These are phyloP conservation scores for Spathaspora passalidarum DNA, from an alignment of 805 yeast genomes.

Conservation along the genomic window DNA sequence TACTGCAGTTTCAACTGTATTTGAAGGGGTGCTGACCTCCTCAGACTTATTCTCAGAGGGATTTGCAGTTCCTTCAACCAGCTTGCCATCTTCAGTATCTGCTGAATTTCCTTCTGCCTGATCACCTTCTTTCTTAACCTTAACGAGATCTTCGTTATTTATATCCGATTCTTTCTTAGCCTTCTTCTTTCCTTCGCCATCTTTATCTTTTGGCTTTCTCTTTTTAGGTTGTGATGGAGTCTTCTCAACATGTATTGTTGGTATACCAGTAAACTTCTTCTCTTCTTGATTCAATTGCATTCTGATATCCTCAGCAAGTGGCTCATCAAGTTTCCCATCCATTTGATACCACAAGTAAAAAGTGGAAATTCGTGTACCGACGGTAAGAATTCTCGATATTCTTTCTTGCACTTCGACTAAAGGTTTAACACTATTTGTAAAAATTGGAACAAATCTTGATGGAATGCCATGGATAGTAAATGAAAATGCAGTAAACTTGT, in stretches of 20 bases:
- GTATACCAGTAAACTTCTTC: slow-evolving; percentile 39
- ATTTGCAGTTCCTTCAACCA: not conserved
- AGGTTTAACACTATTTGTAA: slow-evolving; percentile 62
- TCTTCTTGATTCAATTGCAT: slow-evolving; percentile 55
- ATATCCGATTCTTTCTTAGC: slow-evolving; percentile 11
- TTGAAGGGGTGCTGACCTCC: not conserved
- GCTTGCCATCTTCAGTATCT: not conserved
- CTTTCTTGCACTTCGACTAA: slow-evolving; percentile 50
- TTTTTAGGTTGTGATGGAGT: slow-evolving; percentile 23
- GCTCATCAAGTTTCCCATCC: slow-evolving; percentile 70
- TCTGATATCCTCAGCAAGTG: slow-evolving; percentile 61
- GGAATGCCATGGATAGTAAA: slow-evolving; percentile 67
- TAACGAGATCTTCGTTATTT: slow-evolving; percentile 25
- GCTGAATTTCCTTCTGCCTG: slow-evolving; percentile 2
- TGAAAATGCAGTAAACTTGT: slow-evolving; percentile 60
- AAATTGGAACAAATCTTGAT: slow-evolving; percentile 56
- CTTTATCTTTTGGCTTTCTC: slow-evolving; percentile 30
- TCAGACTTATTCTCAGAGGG: not conserved
- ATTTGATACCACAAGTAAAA: slow-evolving; percentile 81
- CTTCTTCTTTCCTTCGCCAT: slow-evolving; percentile 11
- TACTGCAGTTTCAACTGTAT: not conserved
- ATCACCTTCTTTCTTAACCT: slow-evolving; percentile 16
- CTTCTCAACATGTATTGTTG: slow-evolving; percentile 12
- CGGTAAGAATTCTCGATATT: slow-evolving; percentile 60
- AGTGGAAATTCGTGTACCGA: slow-evolving; percentile 59